phyloP scores from a whole-genome alignment of 2,329 filamentous ascomycete species.

The Colletotrichum coccodes region DNA sequence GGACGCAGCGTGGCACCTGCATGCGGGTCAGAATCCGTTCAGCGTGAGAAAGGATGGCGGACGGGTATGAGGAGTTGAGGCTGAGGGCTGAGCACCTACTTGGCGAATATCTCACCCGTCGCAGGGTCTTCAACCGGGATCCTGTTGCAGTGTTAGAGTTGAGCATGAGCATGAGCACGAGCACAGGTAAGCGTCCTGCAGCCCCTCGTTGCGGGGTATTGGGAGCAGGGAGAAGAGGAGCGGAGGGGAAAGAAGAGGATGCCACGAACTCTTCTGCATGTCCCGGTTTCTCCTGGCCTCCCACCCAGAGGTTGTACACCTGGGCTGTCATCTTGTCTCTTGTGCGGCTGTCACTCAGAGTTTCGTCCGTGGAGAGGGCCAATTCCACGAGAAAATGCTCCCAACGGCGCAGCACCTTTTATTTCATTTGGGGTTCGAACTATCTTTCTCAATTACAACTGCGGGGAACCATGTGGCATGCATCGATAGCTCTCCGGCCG shows the following conservation, averaged over 20 bases:
- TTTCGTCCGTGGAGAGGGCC: constrained; percentile 16
- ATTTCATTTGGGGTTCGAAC: neutral
- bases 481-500: constrained; percentile 21
- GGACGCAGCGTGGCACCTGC: constrained; percentile 60
- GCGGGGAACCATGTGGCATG: constrained; percentile 25
- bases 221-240: neutral
- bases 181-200: constrained; percentile 30
- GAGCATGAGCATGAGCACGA: constrained; percentile 16
- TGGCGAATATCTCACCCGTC: constrained; percentile 61
- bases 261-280: constrained; percentile 56
- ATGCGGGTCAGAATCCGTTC: constrained; percentile 1
- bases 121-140: constrained; percentile 64
- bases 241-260: neutral
- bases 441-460: neutral
- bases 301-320: constrained; percentile 38
- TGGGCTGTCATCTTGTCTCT: constrained; percentile 32
- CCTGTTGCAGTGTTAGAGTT: constrained; percentile 43
- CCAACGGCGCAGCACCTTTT: neutral
- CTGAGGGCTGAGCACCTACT: constrained; percentile 45
- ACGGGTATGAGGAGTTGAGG: neutral
- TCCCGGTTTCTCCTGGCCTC: constrained; percentile 43
- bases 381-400: neutral
- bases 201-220: constrained; percentile 10
- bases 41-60: neutral
- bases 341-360: constrained; percentile 16